Conservation (phyloP, 768 basidiomycete genomes). For the Kwoniella shandongensis region DNA sequence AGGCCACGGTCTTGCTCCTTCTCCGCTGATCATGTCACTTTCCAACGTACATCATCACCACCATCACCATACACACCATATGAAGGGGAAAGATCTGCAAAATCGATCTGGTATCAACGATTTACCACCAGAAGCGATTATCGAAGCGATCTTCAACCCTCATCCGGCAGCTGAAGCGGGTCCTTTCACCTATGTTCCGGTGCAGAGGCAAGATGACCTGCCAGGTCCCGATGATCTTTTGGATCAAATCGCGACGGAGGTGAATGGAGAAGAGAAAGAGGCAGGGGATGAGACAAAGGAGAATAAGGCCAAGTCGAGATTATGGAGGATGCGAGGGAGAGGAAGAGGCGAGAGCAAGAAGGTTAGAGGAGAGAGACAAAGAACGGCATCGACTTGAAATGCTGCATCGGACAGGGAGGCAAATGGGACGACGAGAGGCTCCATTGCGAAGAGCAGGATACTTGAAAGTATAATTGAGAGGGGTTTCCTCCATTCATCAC, state of each 20-base stretch:
- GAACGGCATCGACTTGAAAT: not conserved
- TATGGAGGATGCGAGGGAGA: not conserved
- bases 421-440: no score
- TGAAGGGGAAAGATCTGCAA: slow-evolving; percentile 3
- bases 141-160: slow-evolving; percentile 46
- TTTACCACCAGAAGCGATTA: slow-evolving; percentile 34
- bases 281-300: slow-evolving; percentile 1
- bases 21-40: slow-evolving; percentile 9
- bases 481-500: no score
- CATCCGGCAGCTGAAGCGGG: slow-evolving; percentile 27
- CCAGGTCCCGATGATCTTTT: slow-evolving; percentile 13
- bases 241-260: slow-evolving; percentile 14
- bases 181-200: slow-evolving; percentile 40
- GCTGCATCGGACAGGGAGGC: no score
- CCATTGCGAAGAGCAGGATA: no score
- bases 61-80: slow-evolving; percentile 25
- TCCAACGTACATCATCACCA: slow-evolving; percentile 23
- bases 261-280: slow-evolving; percentile 10
- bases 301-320: not conserved
- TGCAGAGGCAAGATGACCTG: slow-evolving; percentile 2
- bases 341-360: not conserved
- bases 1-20: not conserved
- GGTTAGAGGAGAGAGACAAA: slow-evolving; percentile 1
- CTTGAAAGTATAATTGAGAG: no score
- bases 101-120: slow-evolving; percentile 23